These are phyloP conservation scores for Xylariaceae sp. DNA, from an alignment of 2,329 filamentous ascomycete species.

Conservation along the genomic window DNA sequence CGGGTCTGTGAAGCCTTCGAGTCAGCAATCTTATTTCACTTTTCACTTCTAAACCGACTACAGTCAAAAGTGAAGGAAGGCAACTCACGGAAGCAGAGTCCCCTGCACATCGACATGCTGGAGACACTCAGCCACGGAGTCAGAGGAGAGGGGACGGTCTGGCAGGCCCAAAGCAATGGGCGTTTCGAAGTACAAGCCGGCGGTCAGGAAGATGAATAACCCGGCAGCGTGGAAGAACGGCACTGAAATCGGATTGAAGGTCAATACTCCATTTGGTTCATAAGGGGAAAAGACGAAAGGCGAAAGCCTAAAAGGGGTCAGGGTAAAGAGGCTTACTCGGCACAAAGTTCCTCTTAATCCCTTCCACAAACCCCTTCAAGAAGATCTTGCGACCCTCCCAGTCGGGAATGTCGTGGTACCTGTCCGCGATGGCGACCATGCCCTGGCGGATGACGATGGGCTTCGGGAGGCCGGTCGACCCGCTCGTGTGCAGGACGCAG, in stretches of 20 bases:
- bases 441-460: constrained; percentile 38
- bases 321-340: constrained; percentile 25
- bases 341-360: constrained; percentile 13
- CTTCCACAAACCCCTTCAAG: constrained; percentile 11
- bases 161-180: constrained; percentile 19
- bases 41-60: not conserved
- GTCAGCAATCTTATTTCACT: constrained; percentile 3
- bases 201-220: constrained; percentile 20
- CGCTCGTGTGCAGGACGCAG: constrained; percentile 40
- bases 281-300: not conserved
- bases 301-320: not conserved
- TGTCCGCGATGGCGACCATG: constrained; percentile 33
- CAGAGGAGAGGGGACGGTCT: constrained; percentile 22
- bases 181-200: constrained; percentile 16
- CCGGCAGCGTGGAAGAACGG: constrained; percentile 28
- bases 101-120: constrained; percentile 17
- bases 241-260: constrained; percentile 18
- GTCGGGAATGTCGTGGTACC: constrained; percentile 21
- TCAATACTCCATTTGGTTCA: not conserved
- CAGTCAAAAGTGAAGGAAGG: not conserved
- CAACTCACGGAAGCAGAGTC: constrained; percentile 19
- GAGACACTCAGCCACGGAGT: constrained; percentile 19
- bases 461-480: constrained; percentile 42
- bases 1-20: constrained; percentile 26
- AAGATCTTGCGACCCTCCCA: constrained; percentile 22